Evolutionary conservation across 768 basidiomycete genomes (phyloP), one percentile per base, ranked within the genome.

Genomic region (Leucogyrophana mollusca): DNA sequence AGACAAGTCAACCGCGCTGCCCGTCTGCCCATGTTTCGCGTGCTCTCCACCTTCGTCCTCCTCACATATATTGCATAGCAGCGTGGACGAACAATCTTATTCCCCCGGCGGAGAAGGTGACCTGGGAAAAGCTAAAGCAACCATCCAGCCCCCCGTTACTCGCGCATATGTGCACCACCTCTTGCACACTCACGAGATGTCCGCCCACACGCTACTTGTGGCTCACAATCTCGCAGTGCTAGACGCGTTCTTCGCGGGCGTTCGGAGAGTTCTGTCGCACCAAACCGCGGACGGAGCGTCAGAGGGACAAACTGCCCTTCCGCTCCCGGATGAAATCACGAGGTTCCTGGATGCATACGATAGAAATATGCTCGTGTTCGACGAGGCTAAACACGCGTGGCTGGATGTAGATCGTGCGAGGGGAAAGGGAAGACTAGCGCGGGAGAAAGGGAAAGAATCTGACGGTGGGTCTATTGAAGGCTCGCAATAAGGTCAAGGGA

Each of bases 151-250:
- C 1, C 64, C 72, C 2, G 70, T 68, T 52, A 51, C 73, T 4
- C 73, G 76, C 11, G 85, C 87, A 2, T 94, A 94, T 54, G 41
- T 91, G 23, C 90, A 94, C 59, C 91, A 94, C 55, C 78, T 94
- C 11, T 68, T 93, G 27, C 83, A 86, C 42, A 91, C 91, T 5
- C 92, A 94, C 63, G 92, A 94, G 62, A 93, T 94, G 91, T 80
- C 84, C 0, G 85, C 89, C 1, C 89, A 94, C 54, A 59, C 88
- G 4, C 62, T 93, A 18, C 76, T 94, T 14, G 75, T 73, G 9
- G 72, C 82, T 66, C 92, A 94, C 62, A 94, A 94, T 54, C 70
- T 90, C 22, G 60, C 77, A 1, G 76, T 92, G 1, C 66, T 90
- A 21, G 77, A 83, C 33, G 60, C 67, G 1, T 89, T 94, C 59